Evolutionary conservation across 2,329 filamentous ascomycete species (phyloP), one percentile per base, ranked within the genome.

Genomic region (Phialemoniopsis sp.): DNA sequence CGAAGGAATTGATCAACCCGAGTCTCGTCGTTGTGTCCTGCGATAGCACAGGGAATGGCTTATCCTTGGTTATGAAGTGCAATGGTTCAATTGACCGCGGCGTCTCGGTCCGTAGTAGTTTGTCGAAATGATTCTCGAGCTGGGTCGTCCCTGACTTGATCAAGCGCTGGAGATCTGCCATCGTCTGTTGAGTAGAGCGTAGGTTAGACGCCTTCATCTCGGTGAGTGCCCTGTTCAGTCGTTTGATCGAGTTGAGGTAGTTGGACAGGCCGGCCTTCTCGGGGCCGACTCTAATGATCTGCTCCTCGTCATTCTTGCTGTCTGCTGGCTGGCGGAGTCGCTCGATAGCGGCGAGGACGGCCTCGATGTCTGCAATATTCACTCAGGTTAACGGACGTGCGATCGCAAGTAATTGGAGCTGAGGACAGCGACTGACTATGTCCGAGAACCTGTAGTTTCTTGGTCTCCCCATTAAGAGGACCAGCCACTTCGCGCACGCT

Each of bases 131-230:
- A 40, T 81, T 81, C 61, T 97, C 89, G 26, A 98, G 72, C 58
- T 94, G 89, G 12, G 80, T 78, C 48, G 86, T 89, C 17, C 89
- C 93, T 5, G 80, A 78, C 52, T 83, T 86, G 43, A 96, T 71
- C 29, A 98, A 72, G 9, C 81, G 77, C 39, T 79, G 84, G 39
- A 95, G 77, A 44, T 96, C 89, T 33, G 80, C 69, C 41, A 93
- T 87, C 3, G 89, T 89, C 59, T 90, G 84, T 58, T 97, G 90
- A 44, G 96, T 97, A 9, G 90, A 87, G 41, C 88, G 82, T 37
- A 98, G 68, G 51, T 96, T 96, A n/a, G 91, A 91, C 4, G 86
- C 76, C 58, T 86, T 87, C 67, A 98, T 84, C 46, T 95, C 87
- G 44, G 72, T 66, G 40, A 96, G 73, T n/a, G 90, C 87, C 58